Conservation (phyloP, 2,329 filamentous ascomycete species). For the Pyricularia grisea region DNA sequence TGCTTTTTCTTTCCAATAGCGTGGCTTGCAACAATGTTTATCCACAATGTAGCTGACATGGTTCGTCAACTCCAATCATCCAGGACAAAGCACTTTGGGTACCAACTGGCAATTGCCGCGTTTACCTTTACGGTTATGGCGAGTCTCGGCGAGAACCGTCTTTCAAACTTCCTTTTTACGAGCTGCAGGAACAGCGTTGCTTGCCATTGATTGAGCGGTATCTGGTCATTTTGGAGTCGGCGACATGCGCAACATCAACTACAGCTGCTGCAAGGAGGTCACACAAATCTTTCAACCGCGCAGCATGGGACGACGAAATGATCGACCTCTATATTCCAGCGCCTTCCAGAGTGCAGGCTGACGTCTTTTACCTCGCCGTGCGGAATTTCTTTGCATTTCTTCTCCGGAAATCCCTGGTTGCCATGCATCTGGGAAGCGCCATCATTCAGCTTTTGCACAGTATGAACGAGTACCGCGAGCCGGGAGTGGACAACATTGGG, state of each 20-base stretch:
- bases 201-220: slow-evolving; percentile 49
- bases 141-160: slow-evolving; percentile 57
- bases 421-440: slow-evolving; percentile 52
- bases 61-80: background rate
- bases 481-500: slow-evolving; percentile 43
- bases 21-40: slow-evolving; percentile 1
- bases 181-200: slow-evolving; percentile 48
- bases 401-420: slow-evolving; percentile 56
- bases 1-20: no score
- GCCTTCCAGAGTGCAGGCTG: slow-evolving; percentile 44
- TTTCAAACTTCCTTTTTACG: slow-evolving; percentile 53
- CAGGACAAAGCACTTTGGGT: slow-evolving; percentile 68
- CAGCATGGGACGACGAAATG: slow-evolving; percentile 11
- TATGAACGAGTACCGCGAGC: slow-evolving; percentile 51
- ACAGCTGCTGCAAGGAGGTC: slow-evolving; percentile 4
- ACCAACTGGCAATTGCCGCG: slow-evolving; percentile 56
- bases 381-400: slow-evolving; percentile 71
- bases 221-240: slow-evolving; percentile 18
- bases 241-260: slow-evolving; percentile 16
- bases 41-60: background rate
- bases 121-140: slow-evolving; percentile 59
- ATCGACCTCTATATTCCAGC: slow-evolving; percentile 63
- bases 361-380: slow-evolving; percentile 56
- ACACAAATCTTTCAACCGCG: slow-evolving; percentile 12
- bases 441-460: slow-evolving; percentile 56